phyloP scores from a whole-genome alignment of 2,329 filamentous ascomycete species.

The Pseudogymnoascus sp. region DNA sequence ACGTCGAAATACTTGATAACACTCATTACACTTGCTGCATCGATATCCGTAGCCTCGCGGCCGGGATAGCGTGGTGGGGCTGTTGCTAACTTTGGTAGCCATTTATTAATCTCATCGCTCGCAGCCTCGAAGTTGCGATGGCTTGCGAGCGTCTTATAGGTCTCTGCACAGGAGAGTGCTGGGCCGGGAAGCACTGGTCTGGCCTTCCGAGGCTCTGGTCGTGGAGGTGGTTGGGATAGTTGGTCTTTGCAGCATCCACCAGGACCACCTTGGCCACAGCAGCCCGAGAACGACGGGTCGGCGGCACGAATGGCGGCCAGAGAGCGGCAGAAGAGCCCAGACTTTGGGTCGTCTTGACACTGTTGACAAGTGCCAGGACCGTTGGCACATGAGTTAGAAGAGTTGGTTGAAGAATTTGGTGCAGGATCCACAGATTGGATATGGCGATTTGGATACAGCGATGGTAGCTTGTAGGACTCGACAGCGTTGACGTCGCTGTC shows the following conservation, averaged over 20 bases:
- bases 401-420: constrained; percentile 29
- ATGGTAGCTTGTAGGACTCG: constrained; percentile 53
- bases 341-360: constrained; percentile 69
- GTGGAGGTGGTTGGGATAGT: constrained; percentile 20
- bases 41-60: constrained; percentile 62
- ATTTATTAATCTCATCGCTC: constrained; percentile 64
- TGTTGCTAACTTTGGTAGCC: constrained; percentile 65
- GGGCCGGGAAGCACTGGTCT: not conserved
- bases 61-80: constrained; percentile 31
- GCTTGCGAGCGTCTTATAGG: constrained; percentile 70
- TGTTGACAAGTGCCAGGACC: constrained; percentile 74
- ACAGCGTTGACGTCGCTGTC: constrained; percentile 36
- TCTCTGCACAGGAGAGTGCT: constrained; percentile 65
- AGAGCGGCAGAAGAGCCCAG: constrained; percentile 75
- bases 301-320: constrained; percentile 53
- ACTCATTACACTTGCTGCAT: constrained; percentile 77
- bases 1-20: constrained; percentile 77
- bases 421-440: constrained; percentile 1
- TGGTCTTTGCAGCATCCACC: constrained; percentile 53
- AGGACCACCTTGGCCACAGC: constrained; percentile 2
- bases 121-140: constrained; percentile 70
- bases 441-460: constrained; percentile 30
- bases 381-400: constrained; percentile 37
- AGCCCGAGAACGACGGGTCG: constrained; percentile 16
- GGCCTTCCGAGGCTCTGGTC: constrained; percentile 21